phyloP scores from a whole-genome alignment of 441 rosid species.

The Euphorbia corollata region DNA sequence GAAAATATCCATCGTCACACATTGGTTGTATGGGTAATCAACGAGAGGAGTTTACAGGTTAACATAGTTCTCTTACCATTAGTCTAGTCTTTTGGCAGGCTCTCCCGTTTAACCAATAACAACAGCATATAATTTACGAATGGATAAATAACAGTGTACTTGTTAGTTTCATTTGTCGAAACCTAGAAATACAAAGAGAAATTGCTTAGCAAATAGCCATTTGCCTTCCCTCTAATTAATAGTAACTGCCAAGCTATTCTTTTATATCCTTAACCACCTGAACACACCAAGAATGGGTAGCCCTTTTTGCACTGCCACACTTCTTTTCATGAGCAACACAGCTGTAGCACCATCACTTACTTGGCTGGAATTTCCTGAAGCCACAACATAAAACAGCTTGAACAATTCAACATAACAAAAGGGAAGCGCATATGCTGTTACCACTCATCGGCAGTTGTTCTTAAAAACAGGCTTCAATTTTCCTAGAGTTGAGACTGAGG shows the following conservation, averaged over 20 bases:
- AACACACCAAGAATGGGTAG: conserved; percentile 88
- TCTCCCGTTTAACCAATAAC: too few relatives aligned
- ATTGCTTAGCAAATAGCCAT: background rate
- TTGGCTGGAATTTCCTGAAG: conserved; percentile 91
- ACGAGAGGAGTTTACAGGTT: too few relatives aligned
- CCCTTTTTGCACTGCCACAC: conserved; percentile 69
- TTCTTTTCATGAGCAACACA: conserved; percentile 92
- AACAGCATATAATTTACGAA: background rate
- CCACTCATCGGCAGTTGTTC: conserved; percentile 85
- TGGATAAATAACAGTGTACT: background rate
- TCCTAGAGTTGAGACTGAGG: conserved; percentile 57
- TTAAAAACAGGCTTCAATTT: conserved; percentile 81
- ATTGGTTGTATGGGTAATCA: too few relatives aligned
- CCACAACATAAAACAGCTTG: conserved; percentile 8
- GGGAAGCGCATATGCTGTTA: conserved; percentile 3
- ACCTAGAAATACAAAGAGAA: background rate
- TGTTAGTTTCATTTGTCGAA: background rate
- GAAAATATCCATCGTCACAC: too few relatives aligned
- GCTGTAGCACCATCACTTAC: conserved; percentile 97
- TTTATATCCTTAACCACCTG: conserved; percentile 35
- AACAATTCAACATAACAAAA: conserved; percentile 2
- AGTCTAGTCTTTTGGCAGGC: too few relatives aligned
- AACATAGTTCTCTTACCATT: too few relatives aligned
- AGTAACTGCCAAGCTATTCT: background rate
- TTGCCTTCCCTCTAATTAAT: background rate